A percentile compares a stretch with the other conserved stretches of the same genome.
Evolutionary conservation across 306 rosid genomes (phyloP).

Genomic region (barrel medic (Medicago truncatula)): MtrunA17r5.0-ANR NC_053045.1:37350001-37350500

Average conservation of each 20-base stretch:
- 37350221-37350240: not conserved
- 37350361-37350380: not conserved
- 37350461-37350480: constrained; percentile 40
- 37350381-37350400: not conserved
- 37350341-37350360: too few relatives aligned
- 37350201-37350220: too few relatives aligned
- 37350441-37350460: not conserved
- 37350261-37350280: not conserved
- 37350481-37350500: constrained; percentile 78
- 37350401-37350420: not conserved
- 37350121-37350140: constrained; percentile 77
- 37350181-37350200: not conserved
- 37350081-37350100: constrained; percentile 64
- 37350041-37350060: constrained; percentile 98
- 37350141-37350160: constrained; percentile 75
- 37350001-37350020: constrained; percentile 88
- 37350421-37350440: not conserved
- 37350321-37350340: not conserved
- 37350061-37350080: constrained; percentile 87
- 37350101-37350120: constrained; percentile 68
- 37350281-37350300: not conserved
- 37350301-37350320: not conserved
- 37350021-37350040: constrained; percentile 93
- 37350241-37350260: not conserved
- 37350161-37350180: constrained; percentile 61